Base-by-base conservation (phyloP, 129 eudicot species). In the Chrysanthemum lavandulifolium region DNA sequence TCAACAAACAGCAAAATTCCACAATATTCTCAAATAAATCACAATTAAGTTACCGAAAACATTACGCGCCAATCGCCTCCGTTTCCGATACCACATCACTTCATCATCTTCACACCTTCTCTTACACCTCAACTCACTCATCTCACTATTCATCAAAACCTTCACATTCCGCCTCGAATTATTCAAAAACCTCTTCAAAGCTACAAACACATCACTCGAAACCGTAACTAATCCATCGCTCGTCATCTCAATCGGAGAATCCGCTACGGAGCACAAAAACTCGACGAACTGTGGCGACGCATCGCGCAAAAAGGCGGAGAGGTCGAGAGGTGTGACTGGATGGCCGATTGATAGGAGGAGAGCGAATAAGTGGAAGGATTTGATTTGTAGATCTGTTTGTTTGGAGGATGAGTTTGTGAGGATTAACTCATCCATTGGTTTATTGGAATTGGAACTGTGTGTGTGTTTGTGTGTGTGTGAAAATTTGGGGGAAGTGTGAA, bases 361-460 rank as follows among this genome's bases (percentile, higher is more conserved):
- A 13, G 84, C 79, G 9, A 82, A 71, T 4, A 90, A 60, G 65
- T 81, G 78, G 96, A 97, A 94, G 1, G 97, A 90, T 65, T 85
- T 79, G 75, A 81, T 73, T 52, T 71, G 55, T 14, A 73, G 8
- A 18, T 82, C 79, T 13, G 85, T 21, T 40, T 40, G 47, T 8
- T 40, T 36, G 9, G 43, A 1, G 10, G 10, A 6, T 40, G 47
- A 6, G 47, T 40, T 40, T 40, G 47, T 1, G 47, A 40, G 47
- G 47, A 40, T 40, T 40, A 40, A 7, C 6, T 31, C 36, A 6
- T 40, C 47, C 47, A 40, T 40, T 40, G 47, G 10, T 6, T 40
- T 6, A 10, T 40, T 29, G 33, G 40, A 33, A 5, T 0, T 27
- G 27, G 27, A 23, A 23, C 27, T 23, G 40, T 33, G 43, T 33